Base-by-base conservation (phyloP, 805 yeast species). In the Candida andamanensis region DNA sequence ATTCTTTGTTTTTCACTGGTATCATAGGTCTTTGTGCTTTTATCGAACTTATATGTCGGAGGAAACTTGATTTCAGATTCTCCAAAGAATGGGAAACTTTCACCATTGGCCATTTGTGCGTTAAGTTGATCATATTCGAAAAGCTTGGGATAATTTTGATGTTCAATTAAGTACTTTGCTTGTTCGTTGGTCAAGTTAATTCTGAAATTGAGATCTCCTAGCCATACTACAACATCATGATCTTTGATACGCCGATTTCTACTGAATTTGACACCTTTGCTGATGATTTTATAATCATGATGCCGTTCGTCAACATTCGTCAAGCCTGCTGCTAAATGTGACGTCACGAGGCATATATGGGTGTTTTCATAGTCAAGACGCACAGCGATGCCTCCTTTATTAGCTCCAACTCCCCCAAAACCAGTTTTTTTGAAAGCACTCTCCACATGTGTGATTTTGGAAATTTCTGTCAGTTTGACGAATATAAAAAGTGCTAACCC, bases 41-140 rank as follows among this genome's bases (percentile, higher is more conserved):
- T 82, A 52, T 92, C 95, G 54, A 81, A 92, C 52, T 92, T 92
- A 59, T 92, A 92, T 0, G 99, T 92, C 5, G 99, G 99, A 6
- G 81, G 72, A 48, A 92, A 90, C 13, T 60, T 63, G 27, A 92
- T 82, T 30, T 75, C 81, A 67, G 78, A 75, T 58, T 92, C 99
- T 41, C 77, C 74, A 54, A 80, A 92, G 43, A 75, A 80, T 0
- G 94, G 85, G 44, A 90, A 80, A 1, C 92, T 72, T 49, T 84
- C 80, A 24, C 90, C 84, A 18, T 51, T 48, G 10, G 75, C 71
- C 77, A 84, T 78, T 55, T 87, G 95, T 26, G 69, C 68, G 44
- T 73, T 74, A 35, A 92, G 63, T 54, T 92, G 98, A 57, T 92
- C 98, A 31, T 54, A 60, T 37, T 78, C 81, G 30, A 81, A 69